These are phyloP conservation scores for Lentinula novae-zelandiae DNA, from an alignment of 1,284 basidiomycete species.

Conservation along the genomic window DNA sequence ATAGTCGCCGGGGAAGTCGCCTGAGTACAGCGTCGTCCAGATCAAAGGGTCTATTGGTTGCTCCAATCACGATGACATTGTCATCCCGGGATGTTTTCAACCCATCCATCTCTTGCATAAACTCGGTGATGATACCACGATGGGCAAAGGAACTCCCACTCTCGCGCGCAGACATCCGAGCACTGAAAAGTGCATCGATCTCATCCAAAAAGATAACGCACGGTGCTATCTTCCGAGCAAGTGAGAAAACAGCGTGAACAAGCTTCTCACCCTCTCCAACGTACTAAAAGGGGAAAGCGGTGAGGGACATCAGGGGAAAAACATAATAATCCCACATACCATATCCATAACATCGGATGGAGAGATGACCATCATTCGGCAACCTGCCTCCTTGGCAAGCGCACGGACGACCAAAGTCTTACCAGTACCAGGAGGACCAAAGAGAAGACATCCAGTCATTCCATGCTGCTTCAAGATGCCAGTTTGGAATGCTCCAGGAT, in stretches of 20 bases:
- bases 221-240: conserved; percentile 85
- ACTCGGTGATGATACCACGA: conserved; percentile 84
- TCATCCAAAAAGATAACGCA: conserved; percentile 97
- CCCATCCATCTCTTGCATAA: conserved; percentile 99
- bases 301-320: not conserved
- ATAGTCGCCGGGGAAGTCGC: conserved; percentile 75
- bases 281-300: conserved; percentile 51
- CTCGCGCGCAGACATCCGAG: conserved; percentile 78
- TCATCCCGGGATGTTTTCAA: conserved; percentile 77
- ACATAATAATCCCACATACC: conserved; percentile 39
- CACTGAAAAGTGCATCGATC: conserved; percentile 91
- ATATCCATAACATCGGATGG: conserved; percentile 89
- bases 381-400: conserved; percentile 87
- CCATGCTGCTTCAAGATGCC: conserved; percentile 90
- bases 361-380: conserved; percentile 81
- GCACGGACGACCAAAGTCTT: conserved; percentile 90
- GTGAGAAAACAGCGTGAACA: conserved; percentile 85
- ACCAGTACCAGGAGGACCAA: conserved; percentile 90
- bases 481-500: conserved; percentile 86
- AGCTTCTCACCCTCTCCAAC: conserved; percentile 96
- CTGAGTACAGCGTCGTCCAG: conserved; percentile 84
- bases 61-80: conserved; percentile 90
- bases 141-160: conserved; percentile 82
- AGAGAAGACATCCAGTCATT: conserved; percentile 85
- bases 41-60: conserved; percentile 88